Percentiles rank a stretch among this genome's conserved stretches.
These are phyloP conservation scores for Zizania latifolia DNA, from an alignment of 176 grass and related monocot genomes.

Conservation along the genomic window DNA sequence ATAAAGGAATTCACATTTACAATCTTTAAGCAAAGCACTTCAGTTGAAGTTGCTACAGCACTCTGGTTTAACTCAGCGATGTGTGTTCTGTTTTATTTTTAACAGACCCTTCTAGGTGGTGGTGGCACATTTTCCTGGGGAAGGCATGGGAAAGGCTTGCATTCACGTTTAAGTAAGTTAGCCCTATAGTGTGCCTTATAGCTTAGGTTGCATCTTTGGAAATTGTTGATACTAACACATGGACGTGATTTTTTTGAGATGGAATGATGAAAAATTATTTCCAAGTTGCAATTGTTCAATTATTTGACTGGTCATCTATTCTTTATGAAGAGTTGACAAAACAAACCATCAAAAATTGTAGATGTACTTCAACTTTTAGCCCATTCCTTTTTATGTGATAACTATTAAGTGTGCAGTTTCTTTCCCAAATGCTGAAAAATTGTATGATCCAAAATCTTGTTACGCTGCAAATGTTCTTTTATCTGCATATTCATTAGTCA, in stretches of 20 bases:
- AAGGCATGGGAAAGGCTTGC: conserved; percentile 80
- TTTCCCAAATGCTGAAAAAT: neutral
- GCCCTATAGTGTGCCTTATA: neutral
- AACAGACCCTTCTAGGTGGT: conserved; percentile 82
- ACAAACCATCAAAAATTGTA: neutral
- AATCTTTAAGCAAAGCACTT: neutral
- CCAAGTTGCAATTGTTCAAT: neutral
- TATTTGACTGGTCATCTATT: neutral
- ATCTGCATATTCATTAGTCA: neutral
- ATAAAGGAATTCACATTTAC: neutral
- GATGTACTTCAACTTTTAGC: neutral
- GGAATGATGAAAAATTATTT: neutral
- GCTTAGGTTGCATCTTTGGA: neutral
- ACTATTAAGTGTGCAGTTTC: neutral
- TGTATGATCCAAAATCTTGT: conserved; percentile 10
- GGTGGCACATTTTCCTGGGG: conserved; percentile 74
- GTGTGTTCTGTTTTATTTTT: neutral
- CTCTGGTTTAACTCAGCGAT: conserved; percentile 8
- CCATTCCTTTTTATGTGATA: neutral
- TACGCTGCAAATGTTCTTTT: neutral
- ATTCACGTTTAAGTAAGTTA: conserved; percentile 60
- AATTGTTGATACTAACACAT: too few species aligned
- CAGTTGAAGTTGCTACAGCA: too few species aligned
- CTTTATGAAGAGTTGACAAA: neutral
- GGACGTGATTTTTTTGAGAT: too few species aligned